Conservation (phyloP, 768 basidiomycete genomes). For the Tubosaeta sp. region DNA sequence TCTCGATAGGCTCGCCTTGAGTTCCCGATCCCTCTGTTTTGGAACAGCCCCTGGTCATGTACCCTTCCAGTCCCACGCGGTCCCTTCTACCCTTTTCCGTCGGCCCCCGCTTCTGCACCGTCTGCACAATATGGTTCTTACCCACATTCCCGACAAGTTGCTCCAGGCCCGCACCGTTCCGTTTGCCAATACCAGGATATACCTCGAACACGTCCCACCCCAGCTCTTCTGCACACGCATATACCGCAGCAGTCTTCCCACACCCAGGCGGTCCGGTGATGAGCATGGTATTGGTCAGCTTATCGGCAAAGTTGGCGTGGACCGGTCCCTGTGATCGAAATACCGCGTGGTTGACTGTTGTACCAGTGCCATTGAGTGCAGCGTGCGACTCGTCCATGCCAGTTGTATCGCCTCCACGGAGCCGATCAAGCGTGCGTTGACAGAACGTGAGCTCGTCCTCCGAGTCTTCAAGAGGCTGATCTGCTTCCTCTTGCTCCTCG, state of each 20-base stretch:
- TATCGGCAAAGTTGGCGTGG: slow-evolving; percentile 33
- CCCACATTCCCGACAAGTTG: slow-evolving; percentile 88
- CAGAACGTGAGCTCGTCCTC: slow-evolving; percentile 33
- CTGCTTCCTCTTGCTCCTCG: slow-evolving; percentile 25
- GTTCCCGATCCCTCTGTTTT: slow-evolving; percentile 12
- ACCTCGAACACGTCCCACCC: slow-evolving; percentile 98
- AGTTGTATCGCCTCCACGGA: slow-evolving; percentile 7
- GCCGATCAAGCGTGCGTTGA: slow-evolving; percentile 18
- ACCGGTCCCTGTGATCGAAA: slow-evolving; percentile 10
- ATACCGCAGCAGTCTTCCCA: slow-evolving; percentile 91
- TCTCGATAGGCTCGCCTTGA: slow-evolving; percentile 17
- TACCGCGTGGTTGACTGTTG: slow-evolving; percentile 4
- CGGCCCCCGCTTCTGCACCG: slow-evolving; percentile 15
- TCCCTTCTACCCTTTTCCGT: slow-evolving; percentile 6
- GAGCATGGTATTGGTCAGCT: slow-evolving; percentile 82
- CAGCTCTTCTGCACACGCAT: slow-evolving; percentile 90
- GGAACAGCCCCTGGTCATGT: slow-evolving; percentile 14
- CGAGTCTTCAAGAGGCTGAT: slow-evolving; percentile 36
- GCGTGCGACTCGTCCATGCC: slow-evolving; percentile 1
- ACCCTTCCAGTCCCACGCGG: slow-evolving; percentile 11
- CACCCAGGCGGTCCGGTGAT: slow-evolving; percentile 76
- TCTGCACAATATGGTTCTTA: slow-evolving; percentile 79
- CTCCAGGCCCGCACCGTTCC: slow-evolving; percentile 74
- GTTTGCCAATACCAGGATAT: slow-evolving; percentile 89
- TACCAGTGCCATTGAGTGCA: slow-evolving; percentile 1